Conservation (phyloP, 2,329 filamentous ascomycete species). For the Aureobasidium sp. region DNA sequence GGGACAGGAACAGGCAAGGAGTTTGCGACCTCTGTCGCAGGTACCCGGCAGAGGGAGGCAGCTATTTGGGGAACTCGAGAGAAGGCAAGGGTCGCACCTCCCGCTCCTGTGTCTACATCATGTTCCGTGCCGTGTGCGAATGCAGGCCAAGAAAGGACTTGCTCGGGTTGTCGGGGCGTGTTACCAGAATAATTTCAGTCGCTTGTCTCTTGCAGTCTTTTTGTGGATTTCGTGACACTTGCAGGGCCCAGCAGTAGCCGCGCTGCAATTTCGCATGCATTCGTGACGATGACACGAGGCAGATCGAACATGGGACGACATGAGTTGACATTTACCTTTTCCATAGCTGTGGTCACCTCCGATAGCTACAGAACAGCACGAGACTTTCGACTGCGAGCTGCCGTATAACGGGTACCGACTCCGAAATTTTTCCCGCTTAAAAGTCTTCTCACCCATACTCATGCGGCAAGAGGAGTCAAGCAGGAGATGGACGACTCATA, state of each 20-base stretch:
- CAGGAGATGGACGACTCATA: not conserved
- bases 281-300: not conserved
- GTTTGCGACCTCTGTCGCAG: not conserved
- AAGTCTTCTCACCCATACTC: not conserved
- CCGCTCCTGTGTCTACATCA: not conserved
- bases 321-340: not conserved
- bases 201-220: not conserved
- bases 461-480: not conserved
- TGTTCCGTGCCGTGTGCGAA: slow-evolving; percentile 1
- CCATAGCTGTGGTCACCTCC: not conserved
- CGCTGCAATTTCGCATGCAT: not conserved
- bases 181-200: not conserved
- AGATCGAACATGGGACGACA: not conserved
- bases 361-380: not conserved
- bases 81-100: not conserved
- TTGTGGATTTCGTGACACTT: not conserved
- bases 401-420: not conserved
- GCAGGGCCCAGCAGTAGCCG: not conserved
- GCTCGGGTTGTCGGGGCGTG: not conserved
- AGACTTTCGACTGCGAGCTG: not conserved
- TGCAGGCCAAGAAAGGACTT: slow-evolving; percentile 9
- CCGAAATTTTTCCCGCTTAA: not conserved
- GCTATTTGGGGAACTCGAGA: not conserved
- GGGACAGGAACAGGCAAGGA: slow-evolving; percentile 13
- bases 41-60: slow-evolving; percentile 1